Base-by-base conservation (phyloP, 1,284 basidiomycete genomes). In the Leccinum ponderosum region DNA sequence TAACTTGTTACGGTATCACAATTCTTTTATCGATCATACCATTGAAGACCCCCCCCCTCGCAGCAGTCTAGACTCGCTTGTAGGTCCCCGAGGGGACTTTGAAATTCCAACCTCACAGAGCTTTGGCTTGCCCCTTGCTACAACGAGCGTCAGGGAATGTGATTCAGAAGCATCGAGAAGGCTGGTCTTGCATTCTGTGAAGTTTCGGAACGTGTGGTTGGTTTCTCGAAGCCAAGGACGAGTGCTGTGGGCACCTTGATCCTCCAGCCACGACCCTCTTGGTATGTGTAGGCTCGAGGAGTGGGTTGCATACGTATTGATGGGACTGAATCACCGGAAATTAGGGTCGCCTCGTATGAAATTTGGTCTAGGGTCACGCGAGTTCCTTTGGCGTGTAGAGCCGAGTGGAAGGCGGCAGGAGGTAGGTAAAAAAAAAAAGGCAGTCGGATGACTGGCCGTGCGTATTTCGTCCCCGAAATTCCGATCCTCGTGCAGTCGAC, bases 101-200 rank as follows among this genome's bases (percentile, higher is more conserved):
- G 72, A 77, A 44, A 80, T 85, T 11, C 80, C 79, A 8, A 78
- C 79, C 71, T 83, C 63, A 65, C 73, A 27, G 78, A 80, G 57
- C 69, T 84, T 52, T 48, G 81, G 81, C 1, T 76, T 79, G 62
- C 70, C 73, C 54, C 64, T 67, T 69, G 47, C 76, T 2, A 78
- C 80, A 17, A 78, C 78, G 42, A 71, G 75, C 35, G 79, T 83
- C 55, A 76, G 73, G 39, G 83, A 81, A 42, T 82, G 84, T 6
- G 81, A 83, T 64, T 73, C 68, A 20, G 73, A 78, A 64, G 84
- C 76, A 3, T 69, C 80, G 47, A 62, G 69, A 51, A 69, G 78
- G 22, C 74, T 81, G 33, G 68, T 67, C 14, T 68, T 65, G 15
- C 12, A 48, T 81, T 80, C 67, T 74, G 78, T 62, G 68, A 72